Base-by-base conservation (phyloP, 1,284 basidiomycete genomes). In the Sporisorium scitamineum region DNA sequence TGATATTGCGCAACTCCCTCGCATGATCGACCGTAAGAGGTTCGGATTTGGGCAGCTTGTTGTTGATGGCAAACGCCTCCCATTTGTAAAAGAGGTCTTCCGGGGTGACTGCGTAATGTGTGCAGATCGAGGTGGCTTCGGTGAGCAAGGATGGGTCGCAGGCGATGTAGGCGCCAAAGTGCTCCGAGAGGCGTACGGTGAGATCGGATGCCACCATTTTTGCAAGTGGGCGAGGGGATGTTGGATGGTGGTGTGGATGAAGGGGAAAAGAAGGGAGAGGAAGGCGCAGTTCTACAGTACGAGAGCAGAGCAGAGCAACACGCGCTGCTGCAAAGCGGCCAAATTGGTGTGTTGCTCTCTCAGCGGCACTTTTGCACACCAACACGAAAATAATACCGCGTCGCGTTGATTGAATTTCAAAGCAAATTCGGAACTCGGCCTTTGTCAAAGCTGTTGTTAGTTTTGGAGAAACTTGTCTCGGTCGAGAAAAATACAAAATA, bases 41-140 rank as follows among this genome's bases (percentile, higher is more conserved):
- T 42, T 78, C 61, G 13, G 60, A 65, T n/a, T 62, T 61, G 26
- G 77, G 70, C 18, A 70, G 54, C 9, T 53, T 54, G 41, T 76
- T 58, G 56, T 76, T 72, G 61, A 81, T 48, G 13, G 76, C 68
- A 31, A 80, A 76, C 2, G 80, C 77, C 51, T 80, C 79, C 64
- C 68, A 80, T 61, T 81, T 80, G 65, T 80, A 82, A 50, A 68
- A 82, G 44, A 82, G 65, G 34, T 78, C 75, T 54, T 79, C 59
- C 14, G 80, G 70, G 10, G 70, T 52, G 52, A 80, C 61, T 24
- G 37, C 34, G 52, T 78, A 80, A 32, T 70, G 66, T 2, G 59
- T 64, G 54, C 73, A 71, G 58, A 76, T 72, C 11, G 77, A 79
- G 39, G 67, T 72, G 56, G 67, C 50, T 54, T 79, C 77, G 20